Evolutionary conservation across 768 basidiomycete genomes (phyloP), one percentile per base, ranked within the genome.

Genomic region (Russula griseocarnosa): DNA sequence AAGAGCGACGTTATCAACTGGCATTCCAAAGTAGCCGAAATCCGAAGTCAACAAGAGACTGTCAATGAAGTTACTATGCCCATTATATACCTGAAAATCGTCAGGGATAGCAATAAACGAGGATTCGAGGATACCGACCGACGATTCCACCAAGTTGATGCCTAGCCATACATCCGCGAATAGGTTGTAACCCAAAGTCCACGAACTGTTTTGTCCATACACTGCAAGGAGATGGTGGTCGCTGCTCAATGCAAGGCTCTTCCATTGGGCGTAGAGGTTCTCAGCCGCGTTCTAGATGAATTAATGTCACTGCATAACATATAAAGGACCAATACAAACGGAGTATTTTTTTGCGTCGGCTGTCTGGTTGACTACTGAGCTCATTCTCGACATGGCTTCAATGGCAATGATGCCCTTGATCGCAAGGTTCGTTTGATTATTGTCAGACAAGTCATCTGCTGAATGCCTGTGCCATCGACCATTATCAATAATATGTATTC

Each of bases 351-450:
- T 30, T 0, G 66, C 70, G 13, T 73, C 70, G 1, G 36, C 53
- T 2, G 44, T 24, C 8, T 72, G 36, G 0, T 71, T 69, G 20
- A 73, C 52, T 5, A 69, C 61, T 3, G 72, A 66, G 5, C 79
- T 77, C 47, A 88, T 84, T 63, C 82, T 75, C 4, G 82, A 77
- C 84, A 88, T 86, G 6, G 83, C 83, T 65, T 81, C 74, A 69
- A 88, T 85, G 6, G 85, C 86, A 53, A 86, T 74, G 63, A 87
- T 85, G 36, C 86, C 87, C 69, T 88, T 89, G 73, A 87, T 83
- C 6, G 86, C 86, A 26, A 87, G 76, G 69, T 87, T 87, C 16
- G 86, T 87, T 69, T 86, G 84, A 67, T 88, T 87, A 9, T 78
- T 78, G 24, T 34, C 62, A 3, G 49, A 22, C 14, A 49, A 14